Evolutionary conservation across 176 grass and related monocot genomes (phyloP).

Genomic region (Rhipidocladum racemiflorum): DNA sequence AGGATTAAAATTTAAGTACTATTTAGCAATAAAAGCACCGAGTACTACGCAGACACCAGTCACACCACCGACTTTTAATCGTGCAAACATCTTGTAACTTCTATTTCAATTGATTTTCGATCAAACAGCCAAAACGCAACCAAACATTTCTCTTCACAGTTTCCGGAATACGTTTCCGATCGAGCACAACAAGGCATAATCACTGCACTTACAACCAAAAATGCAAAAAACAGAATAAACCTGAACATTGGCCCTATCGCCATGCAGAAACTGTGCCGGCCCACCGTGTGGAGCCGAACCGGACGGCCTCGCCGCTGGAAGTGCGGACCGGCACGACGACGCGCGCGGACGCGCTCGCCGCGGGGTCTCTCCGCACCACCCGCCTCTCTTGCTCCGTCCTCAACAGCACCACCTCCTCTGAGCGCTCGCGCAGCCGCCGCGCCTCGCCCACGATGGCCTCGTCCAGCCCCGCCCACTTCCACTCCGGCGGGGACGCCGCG

Average conservation of each 20-base stretch:
- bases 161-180: background rate
- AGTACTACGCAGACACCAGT: too few species aligned
- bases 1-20: too few species aligned
- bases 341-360: conserved; percentile 49
- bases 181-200: background rate
- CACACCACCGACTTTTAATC: background rate
- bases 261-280: background rate
- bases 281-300: conserved; percentile 66
- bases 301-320: background rate
- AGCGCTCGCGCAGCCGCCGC: conserved; percentile 34
- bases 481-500: conserved; percentile 29
- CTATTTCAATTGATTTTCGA: background rate
- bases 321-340: background rate
- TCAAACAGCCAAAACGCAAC: background rate
- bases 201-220: background rate
- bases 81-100: background rate
- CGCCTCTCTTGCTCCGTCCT: conserved; percentile 47
- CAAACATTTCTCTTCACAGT: background rate
- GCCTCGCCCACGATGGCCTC: conserved; percentile 43
- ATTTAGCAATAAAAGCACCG: too few species aligned
- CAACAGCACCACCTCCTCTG: conserved; percentile 42
- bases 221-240: background rate
- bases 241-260: background rate
- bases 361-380: conserved; percentile 35
- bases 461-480: conserved; percentile 66